phyloP scores from a whole-genome alignment of 805 yeast genomes.

The Kluyveromyces starmeri region DNA sequence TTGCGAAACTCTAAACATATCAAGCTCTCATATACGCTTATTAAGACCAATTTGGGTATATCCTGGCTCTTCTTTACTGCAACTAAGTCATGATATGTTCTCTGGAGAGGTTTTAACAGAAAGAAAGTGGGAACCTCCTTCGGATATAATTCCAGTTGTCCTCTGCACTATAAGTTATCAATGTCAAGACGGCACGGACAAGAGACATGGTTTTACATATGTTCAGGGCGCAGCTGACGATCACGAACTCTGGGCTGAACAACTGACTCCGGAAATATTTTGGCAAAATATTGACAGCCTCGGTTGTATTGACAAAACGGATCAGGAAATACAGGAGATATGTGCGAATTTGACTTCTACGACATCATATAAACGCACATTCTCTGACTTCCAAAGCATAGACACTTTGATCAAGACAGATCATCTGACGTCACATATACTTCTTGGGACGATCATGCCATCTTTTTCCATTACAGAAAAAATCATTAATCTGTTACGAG shows the following conservation, averaged over 20 bases:
- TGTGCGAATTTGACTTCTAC: conserved; percentile 1
- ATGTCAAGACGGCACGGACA: conserved; percentile 50
- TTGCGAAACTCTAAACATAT: conserved; percentile 18
- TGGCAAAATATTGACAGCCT: conserved; percentile 41
- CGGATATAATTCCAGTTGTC: conserved; percentile 35
- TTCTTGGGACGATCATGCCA: conserved; percentile 16
- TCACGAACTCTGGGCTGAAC: conserved; percentile 75
- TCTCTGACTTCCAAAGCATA: conserved; percentile 5
- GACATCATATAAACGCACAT: neutral
- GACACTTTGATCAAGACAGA: conserved; percentile 14
- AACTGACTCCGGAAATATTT: conserved; percentile 43
- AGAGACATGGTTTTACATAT: conserved; percentile 44
- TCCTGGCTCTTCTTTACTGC: conserved; percentile 37
- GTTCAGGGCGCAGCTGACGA: conserved; percentile 95
- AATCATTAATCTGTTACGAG: conserved; percentile 7
- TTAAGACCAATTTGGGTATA: conserved; percentile 63
- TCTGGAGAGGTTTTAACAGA: conserved; percentile 22
- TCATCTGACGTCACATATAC: conserved; percentile 14
- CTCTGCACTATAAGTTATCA: conserved; percentile 55
- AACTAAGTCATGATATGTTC: conserved; percentile 19
- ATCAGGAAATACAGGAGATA: conserved; percentile 21
- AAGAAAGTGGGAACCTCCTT: conserved; percentile 30
- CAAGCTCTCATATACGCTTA: conserved; percentile 31
- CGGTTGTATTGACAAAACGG: conserved; percentile 22
- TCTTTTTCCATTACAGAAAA: conserved; percentile 8